Base-by-base conservation (phyloP, 108 stramenopile species). In the Aurantiochytrium sp. region DNA sequence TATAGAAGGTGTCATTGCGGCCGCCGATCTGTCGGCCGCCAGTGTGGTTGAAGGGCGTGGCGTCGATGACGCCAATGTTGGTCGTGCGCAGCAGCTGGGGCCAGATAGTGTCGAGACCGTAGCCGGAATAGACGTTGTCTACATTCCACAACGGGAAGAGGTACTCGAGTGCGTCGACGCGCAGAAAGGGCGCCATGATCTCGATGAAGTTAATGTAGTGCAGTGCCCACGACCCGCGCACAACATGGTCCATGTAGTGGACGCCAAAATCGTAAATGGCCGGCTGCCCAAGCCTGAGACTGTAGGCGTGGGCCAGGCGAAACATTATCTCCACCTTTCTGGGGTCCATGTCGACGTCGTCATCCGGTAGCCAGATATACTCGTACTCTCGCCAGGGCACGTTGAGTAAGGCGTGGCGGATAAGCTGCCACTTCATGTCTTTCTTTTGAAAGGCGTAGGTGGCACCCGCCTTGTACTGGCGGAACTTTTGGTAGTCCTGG, bases 191-290 rank as follows among this genome's bases (percentile, higher is more conserved):
- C 6, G 42, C 39, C 73, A 81, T 81, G 73, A 81, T 81, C 45
- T 81, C 73, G 27, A 81, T 30, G 32, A 81, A 81, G 73, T 81
- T 81, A 2, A 48, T 81, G 45, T 48, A 81, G 73, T 81, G 73
- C 39, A 81, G 12, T 1, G 73, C 73, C 39, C 45, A 48, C 21
- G 39, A 41, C 6, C 73, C 45, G 17, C 73, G 73, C 73, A 81
- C 39, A 48, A 81, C 42, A 48, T 48, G 73, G 45, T 81, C 73
- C 42, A 41, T 41, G 2, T 81, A 81, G 27, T 81, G 73, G 10
- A 81, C 45, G 4, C 45, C 45, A 41, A 22, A 48, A 48, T 81
- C 73, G 2, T 81, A 81, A 48, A 81, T 41, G 39, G 73, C 73
- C n/a, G 73, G 73, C 73, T 81, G 73, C n/a, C 73, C 73, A 42